A percentile compares a stretch with the other conserved stretches of the same genome.
Conservation (phyloP, 768 basidiomycete genomes). For the Tubosaeta sp. region DNA sequence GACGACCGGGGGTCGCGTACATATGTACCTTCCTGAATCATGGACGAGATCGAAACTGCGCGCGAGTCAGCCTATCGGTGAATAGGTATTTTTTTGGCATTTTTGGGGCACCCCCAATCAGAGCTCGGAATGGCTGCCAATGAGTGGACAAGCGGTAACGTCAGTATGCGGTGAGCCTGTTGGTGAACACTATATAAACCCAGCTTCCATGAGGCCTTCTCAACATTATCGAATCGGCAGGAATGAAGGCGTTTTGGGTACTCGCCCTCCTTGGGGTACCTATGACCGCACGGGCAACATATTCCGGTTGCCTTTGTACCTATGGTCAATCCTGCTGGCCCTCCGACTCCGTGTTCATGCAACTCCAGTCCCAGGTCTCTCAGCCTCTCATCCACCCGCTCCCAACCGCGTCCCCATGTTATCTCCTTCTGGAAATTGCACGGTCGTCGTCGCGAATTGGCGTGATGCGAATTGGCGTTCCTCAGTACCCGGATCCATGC, state of each 20-base stretch:
- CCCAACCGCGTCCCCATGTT: conserved; percentile 20
- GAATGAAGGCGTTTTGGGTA: not conserved
- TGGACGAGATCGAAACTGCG: not conserved
- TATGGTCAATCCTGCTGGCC: conserved; percentile 19
- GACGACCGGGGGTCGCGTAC: no score
- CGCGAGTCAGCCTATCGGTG: no score
- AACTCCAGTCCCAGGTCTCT: conserved; percentile 15
- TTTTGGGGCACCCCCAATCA: no score
- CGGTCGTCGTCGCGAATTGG: conserved; percentile 25
- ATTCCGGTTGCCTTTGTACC: conserved; percentile 15
- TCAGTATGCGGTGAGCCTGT: no score
- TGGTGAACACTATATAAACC: not conserved
- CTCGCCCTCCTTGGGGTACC: not conserved
- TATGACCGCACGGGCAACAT: not conserved
- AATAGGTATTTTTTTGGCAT: no score
- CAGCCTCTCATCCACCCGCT: conserved; percentile 14
- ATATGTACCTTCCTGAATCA: not conserved
- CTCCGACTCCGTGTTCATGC: conserved; percentile 7
- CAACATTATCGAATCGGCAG: not conserved
- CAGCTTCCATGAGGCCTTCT: not conserved
- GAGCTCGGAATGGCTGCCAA: no score
- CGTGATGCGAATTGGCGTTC: conserved; percentile 39
- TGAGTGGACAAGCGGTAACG: no score
- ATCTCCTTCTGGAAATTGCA: conserved; percentile 36
- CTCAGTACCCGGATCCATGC: conserved; percentile 38